phyloP scores from a whole-genome alignment of 2,329 filamentous ascomycete species.

The Diaporthe longicolla region DNA sequence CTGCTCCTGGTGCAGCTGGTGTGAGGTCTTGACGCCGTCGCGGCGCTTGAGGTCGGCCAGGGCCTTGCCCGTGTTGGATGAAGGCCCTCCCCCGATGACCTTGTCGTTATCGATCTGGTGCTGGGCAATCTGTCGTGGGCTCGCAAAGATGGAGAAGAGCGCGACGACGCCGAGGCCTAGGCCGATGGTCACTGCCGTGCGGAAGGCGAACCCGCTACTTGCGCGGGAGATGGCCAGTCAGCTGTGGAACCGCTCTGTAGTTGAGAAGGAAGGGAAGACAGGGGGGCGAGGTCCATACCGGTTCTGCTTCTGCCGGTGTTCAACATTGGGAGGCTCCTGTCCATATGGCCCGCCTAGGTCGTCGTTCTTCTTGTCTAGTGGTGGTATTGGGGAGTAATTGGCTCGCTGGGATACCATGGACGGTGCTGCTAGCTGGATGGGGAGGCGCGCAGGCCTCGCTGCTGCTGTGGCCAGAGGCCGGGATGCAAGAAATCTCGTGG shows the following conservation, averaged over 20 bases:
- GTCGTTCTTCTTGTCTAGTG: slow-evolving; percentile 35
- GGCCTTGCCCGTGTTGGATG: slow-evolving; percentile 32
- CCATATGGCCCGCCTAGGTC: slow-evolving; percentile 37
- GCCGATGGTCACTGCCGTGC: slow-evolving; percentile 23
- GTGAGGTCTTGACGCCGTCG: slow-evolving; percentile 34
- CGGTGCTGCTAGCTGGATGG: slow-evolving; percentile 11
- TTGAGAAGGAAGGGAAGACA: not conserved
- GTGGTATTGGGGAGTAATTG: slow-evolving; percentile 35
- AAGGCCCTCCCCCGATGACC: slow-evolving; percentile 28
- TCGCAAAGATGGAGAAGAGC: slow-evolving; percentile 28
- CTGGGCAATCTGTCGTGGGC: slow-evolving; percentile 35
- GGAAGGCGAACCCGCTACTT: slow-evolving; percentile 32
- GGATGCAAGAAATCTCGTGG: not conserved
- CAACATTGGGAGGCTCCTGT: slow-evolving; percentile 32
- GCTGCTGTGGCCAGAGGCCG: not conserved
- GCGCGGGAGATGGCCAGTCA: not conserved
- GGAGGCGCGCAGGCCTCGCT: not conserved
- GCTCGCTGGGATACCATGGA: slow-evolving; percentile 19
- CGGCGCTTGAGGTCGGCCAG: slow-evolving; percentile 33
- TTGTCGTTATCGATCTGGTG: slow-evolving; percentile 40
- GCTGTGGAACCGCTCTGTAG: not conserved
- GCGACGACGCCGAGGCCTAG: slow-evolving; percentile 15
- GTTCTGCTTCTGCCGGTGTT: slow-evolving; percentile 32
- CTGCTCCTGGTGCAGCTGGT: slow-evolving; percentile 38
- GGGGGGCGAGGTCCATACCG: not conserved